Evolutionary conservation across 1,284 basidiomycete genomes (phyloP), one percentile per base, ranked within the genome.

Genomic region (Exobasidium cylindrosporum): DNA sequence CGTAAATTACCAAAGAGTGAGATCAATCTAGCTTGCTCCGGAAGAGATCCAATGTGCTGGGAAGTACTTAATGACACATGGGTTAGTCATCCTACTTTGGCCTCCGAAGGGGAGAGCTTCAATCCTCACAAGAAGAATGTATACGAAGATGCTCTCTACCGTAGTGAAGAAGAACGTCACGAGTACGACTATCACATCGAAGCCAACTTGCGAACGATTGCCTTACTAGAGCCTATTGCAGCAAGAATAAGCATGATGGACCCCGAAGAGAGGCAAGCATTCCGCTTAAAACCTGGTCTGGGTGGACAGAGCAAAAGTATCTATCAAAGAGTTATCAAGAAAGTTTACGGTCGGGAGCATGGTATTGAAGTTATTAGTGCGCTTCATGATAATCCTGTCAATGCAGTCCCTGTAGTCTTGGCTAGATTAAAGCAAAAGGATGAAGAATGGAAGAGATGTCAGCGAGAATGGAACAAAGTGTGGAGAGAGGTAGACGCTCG

Each of bases 121-220:
- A 86, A 92, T 62, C 87, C 94, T 4, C 92, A 97, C 82, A 95
- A 95, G 84, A 97, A 97, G 84, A 99, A 97, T 80, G 86, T 88
- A 2, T 97, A 91, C 80, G 96, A 98, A 81, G 94, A 97, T 76
- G 91, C 91, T 0, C 84, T 98, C 61, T 94, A 98, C 83, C 91
- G 91, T 80, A 90, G 91, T 71, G 96, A 99, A 81, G 96, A 99
- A 80, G 96, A 99, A 81, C 87, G 96, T 28, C 92, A 97, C 83
- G 96, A 98, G 82, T 98, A 94, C 81, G 93, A 97, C 76, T 95
- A 96, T 72, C 91, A 96, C 76, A 88, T 98, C 57, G 93, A 97
- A 79, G 92, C 90, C 45, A 88, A 97, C 74, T 83, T 88, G 21
- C 88, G 94, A 52, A 97, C 94, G 10, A 96, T 97, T 76, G 88